A percentile compares a stretch with the other conserved stretches of the same genome.
These are phyloP conservation scores for Yarrowia deformans DNA, from an alignment of 805 yeast genomes.

Conservation along the genomic window DNA sequence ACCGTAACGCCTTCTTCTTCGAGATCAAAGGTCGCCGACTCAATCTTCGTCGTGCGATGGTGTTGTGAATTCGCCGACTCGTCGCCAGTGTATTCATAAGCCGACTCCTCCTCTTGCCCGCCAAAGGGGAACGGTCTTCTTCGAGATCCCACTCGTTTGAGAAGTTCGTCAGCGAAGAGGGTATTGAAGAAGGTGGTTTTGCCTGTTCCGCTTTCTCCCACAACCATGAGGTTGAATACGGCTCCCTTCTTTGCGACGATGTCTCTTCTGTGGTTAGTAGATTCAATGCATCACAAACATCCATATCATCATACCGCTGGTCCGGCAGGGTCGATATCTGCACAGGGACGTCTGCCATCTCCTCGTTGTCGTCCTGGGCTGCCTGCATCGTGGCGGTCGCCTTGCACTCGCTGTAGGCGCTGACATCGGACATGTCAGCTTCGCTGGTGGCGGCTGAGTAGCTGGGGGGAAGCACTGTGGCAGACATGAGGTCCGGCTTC, in stretches of 20 bases:
- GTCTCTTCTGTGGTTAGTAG: slow-evolving; percentile 47
- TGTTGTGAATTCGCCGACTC: slow-evolving; percentile 36
- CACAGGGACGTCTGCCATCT: slow-evolving; percentile 20
- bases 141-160: slow-evolving; percentile 55
- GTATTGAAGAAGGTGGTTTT: slow-evolving; percentile 77
- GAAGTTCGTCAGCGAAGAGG: slow-evolving; percentile 56
- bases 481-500: slow-evolving; percentile 16
- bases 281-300: slow-evolving; percentile 27
- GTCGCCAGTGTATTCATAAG: slow-evolving; percentile 30
- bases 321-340: slow-evolving; percentile 29
- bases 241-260: slow-evolving; percentile 62
- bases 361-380: not conserved
- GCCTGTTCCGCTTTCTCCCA: slow-evolving; percentile 79
- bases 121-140: slow-evolving; percentile 66
- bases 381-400: slow-evolving; percentile 5
- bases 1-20: slow-evolving; percentile 84
- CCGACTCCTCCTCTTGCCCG: slow-evolving; percentile 55
- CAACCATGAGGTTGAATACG: slow-evolving; percentile 75
- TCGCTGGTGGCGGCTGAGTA: slow-evolving; percentile 34
- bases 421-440: slow-evolving; percentile 34
- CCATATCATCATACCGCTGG: slow-evolving; percentile 39
- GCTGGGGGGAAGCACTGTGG: slow-evolving; percentile 25
- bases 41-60: slow-evolving; percentile 57
- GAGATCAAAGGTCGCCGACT: slow-evolving; percentile 59
- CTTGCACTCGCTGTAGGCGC: slow-evolving; percentile 34